Percentiles rank a stretch among this genome's conserved stretches.
Conservation (phyloP, 768 basidiomycete species). For the Boletus barrowsii region DNA sequence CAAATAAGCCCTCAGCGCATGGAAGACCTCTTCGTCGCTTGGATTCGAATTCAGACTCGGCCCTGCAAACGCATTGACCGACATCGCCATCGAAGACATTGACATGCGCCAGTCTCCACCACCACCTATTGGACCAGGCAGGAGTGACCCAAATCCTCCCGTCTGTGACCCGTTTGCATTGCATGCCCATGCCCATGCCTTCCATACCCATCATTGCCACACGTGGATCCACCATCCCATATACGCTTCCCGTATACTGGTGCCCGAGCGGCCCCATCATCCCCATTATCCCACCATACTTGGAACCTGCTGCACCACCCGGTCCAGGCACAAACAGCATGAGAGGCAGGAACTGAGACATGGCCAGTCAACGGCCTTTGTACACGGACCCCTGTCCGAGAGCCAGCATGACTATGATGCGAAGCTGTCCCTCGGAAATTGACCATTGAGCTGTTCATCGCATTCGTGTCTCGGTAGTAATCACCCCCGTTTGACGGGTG, state of each 20-base stretch:
- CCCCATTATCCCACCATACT: slow-evolving; percentile 69
- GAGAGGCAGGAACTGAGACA: slow-evolving; percentile 54
- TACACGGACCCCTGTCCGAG: slow-evolving; percentile 41
- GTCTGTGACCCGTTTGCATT: slow-evolving; percentile 57
- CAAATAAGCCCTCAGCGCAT: slow-evolving; percentile 78
- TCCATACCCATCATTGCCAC: slow-evolving; percentile 61
- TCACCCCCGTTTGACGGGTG: slow-evolving; percentile 76
- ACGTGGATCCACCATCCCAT: slow-evolving; percentile 63
- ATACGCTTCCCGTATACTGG: slow-evolving; percentile 71
- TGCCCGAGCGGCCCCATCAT: slow-evolving; percentile 59
- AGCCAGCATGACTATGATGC: slow-evolving; percentile 43
- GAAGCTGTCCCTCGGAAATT: slow-evolving; percentile 49
- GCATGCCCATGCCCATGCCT: slow-evolving; percentile 54
- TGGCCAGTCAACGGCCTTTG: slow-evolving; percentile 40
- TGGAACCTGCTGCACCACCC: slow-evolving; percentile 61
- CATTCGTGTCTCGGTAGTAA: slow-evolving; percentile 87
- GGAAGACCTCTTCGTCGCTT: slow-evolving; percentile 80
- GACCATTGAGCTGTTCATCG: slow-evolving; percentile 57
- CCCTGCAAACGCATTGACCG: slow-evolving; percentile 77
- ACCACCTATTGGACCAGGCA: slow-evolving; percentile 46
- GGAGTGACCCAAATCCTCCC: slow-evolving; percentile 41
- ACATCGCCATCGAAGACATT: slow-evolving; percentile 85
- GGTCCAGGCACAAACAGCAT: slow-evolving; percentile 65
- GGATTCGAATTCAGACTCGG: slow-evolving; percentile 80
- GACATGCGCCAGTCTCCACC: slow-evolving; percentile 66